Evolutionary conservation across 73 alveolate genomes (phyloP), one percentile per base, ranked within the genome.

Genomic region (Paramecium bursaria): DNA sequence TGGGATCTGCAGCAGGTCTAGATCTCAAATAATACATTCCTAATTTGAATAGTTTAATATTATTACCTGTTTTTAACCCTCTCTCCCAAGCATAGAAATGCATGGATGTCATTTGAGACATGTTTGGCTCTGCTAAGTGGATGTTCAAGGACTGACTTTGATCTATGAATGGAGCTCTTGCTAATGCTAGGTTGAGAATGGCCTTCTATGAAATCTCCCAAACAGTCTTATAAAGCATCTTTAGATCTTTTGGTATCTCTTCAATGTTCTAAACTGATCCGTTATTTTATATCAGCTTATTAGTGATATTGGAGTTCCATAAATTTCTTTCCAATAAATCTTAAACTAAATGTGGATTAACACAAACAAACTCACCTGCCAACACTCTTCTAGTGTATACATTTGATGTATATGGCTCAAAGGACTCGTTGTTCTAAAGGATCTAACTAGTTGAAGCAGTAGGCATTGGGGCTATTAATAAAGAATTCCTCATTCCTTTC

Each of bases 401-500:
- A 74, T 96, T 96, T 46, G 95, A 85, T 7, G 98, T 96, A 92
- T 91, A 96, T 23, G 99, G 99, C 86, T 96, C 99, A 50, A 96
- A 93, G 48, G 97, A 86, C 85, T 94, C 99, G 54, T 88, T 94
- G 91, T 96, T 96, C 19, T 98, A 98, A 23, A 96, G 87, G 74
- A 96, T 96, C 85, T 96, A 93, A 2, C 97, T 88, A 19, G 99
- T 96, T 73, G 95, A 74, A 35, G 99, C 98, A n/a, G 99, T 96
- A 4, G 99, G 99, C 99, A 96, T 96, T 11, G 99, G 99, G 50
- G 99, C 98, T 46, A 96, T 86, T 33, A 96, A 88, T 26, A 96
- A 90, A 5, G 99, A 96, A 90, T 96, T 96, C 52, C 99, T 91
- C 55, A 95, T 92, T 49, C 99, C 99, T 77, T 53, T 85, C 46